Evolutionary conservation across 1,139 yeast genomes (phyloP).

Genomic region (Saccharomyces hybrid): DNA sequence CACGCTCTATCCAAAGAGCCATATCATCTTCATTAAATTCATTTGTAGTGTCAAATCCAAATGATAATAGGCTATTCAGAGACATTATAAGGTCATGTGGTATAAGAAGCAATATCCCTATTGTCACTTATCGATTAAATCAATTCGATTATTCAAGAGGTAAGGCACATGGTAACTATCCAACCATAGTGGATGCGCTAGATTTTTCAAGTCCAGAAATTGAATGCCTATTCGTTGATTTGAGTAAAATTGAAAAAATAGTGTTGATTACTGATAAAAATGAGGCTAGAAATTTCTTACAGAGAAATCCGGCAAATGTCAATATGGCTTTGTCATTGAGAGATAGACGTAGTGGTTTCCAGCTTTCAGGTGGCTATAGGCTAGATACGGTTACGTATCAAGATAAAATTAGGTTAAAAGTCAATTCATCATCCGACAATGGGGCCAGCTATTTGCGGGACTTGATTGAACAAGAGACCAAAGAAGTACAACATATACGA

Average conservation of each 20-base stretch:
- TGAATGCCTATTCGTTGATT: slow-evolving; percentile 59
- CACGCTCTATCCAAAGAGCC: slow-evolving; percentile 51
- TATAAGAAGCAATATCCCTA: slow-evolving; percentile 29
- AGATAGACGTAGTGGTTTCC: slow-evolving; percentile 41
- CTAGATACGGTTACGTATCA: slow-evolving; percentile 52
- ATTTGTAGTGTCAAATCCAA: slow-evolving; percentile 58
- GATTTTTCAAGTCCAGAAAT: slow-evolving; percentile 48
- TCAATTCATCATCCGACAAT: slow-evolving; percentile 19
- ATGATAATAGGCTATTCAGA: slow-evolving; percentile 50
- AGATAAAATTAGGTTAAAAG: slow-evolving; percentile 19
- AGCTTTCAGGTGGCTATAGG: slow-evolving; percentile 41
- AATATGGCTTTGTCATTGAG: slow-evolving; percentile 41
- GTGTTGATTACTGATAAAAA: slow-evolving; percentile 45
- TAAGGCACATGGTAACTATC: slow-evolving; percentile 34
- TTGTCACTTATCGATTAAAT: slow-evolving; percentile 53
- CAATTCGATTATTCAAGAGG: slow-evolving; percentile 43
- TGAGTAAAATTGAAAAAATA: slow-evolving; percentile 50
- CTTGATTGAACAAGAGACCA: slow-evolving; percentile 22
- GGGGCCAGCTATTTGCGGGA: slow-evolving; percentile 23
- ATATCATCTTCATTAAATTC: slow-evolving; percentile 47
- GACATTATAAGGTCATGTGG: slow-evolving; percentile 37
- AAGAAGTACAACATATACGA: slow-evolving; percentile 16
- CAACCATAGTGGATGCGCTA: slow-evolving; percentile 55
- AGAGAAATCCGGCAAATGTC: slow-evolving; percentile 37
- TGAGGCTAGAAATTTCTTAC: slow-evolving; percentile 43